These are phyloP conservation scores for Claviceps maximensis DNA, from an alignment of 2,329 filamentous ascomycete species.

Conservation along the genomic window DNA sequence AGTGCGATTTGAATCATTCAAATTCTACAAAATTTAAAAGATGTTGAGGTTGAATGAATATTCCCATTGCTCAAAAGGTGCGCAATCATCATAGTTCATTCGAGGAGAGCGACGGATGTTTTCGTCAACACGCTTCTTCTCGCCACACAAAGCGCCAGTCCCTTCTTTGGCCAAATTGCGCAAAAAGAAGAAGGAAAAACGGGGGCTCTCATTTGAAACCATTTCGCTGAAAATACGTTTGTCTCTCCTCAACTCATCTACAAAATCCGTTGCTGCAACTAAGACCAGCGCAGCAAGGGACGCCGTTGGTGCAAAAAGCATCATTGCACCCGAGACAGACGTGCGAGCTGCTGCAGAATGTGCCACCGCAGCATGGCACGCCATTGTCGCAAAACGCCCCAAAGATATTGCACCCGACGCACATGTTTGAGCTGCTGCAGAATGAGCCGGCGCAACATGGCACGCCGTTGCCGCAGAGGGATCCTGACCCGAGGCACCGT, in stretches of 20 bases:
- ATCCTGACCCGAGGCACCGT: conserved; percentile 4
- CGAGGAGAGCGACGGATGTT: neutral
- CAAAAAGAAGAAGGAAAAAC: no score
- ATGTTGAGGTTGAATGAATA: no score
- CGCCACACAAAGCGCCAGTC: no score
- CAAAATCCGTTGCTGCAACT: conserved; percentile 4
- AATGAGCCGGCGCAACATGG: conserved; percentile 5
- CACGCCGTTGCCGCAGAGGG: conserved; percentile 7
- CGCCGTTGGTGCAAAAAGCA: conserved; percentile 5
- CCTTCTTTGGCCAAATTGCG: no score
- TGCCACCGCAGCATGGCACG: conserved; percentile 3
- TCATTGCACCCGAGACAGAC: neutral
- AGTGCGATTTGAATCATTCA: no score
- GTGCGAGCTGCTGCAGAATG: conserved; percentile 2
- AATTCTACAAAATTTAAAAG: no score
- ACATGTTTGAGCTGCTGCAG: conserved; percentile 4
- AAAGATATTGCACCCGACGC: conserved; percentile 1
- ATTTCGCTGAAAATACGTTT: no score
- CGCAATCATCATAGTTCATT: no score
- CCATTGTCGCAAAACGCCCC: conserved; percentile 6
- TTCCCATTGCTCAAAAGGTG: no score
- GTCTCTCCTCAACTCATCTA: neutral
- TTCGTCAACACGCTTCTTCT: neutral
- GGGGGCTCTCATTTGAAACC: no score
- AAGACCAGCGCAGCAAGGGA: conserved; percentile 4